Evolutionary conservation across 768 basidiomycete species (phyloP).

Genomic region (Cystofilobasidium ferigula): DNA sequence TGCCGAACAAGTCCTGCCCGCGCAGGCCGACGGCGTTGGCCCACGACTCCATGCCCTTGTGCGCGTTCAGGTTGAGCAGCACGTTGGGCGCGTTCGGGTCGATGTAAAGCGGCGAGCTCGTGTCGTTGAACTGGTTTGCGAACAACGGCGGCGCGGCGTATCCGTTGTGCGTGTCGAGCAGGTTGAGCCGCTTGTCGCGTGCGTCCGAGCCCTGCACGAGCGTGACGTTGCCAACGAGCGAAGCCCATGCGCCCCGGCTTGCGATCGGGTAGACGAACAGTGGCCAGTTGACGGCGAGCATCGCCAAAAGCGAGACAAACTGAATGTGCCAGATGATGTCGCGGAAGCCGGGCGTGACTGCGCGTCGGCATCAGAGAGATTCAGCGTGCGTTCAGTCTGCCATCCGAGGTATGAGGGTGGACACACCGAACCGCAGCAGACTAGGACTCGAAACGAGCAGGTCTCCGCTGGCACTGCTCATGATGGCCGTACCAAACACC

Average conservation of each 20-base stretch:
- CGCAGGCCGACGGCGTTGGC: constrained; percentile 72
- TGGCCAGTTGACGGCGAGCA: constrained; percentile 95
- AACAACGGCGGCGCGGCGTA: constrained; percentile 58
- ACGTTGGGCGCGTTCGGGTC: constrained; percentile 56
- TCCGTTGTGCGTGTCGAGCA: constrained; percentile 59
- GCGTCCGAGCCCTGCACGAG: constrained; percentile 46
- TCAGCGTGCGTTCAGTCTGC: neutral
- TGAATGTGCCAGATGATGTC: constrained; percentile 90
- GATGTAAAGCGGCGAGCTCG: constrained; percentile 64
- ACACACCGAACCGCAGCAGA: constrained; percentile 74
- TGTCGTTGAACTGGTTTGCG: constrained; percentile 58
- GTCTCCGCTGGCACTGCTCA: constrained; percentile 88
- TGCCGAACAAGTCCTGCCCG: constrained; percentile 68
- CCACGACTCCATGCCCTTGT: constrained; percentile 66
- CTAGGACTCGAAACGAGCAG: constrained; percentile 72
- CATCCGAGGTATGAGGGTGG: neutral
- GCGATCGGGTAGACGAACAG: constrained; percentile 68
- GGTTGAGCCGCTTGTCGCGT: constrained; percentile 54
- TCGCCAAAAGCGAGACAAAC: constrained; percentile 61
- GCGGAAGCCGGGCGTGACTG: constrained; percentile 81
- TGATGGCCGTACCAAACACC: constrained; percentile 74
- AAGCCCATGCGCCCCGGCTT: constrained; percentile 79
- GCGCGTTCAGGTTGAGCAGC: constrained; percentile 59
- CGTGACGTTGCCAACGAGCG: constrained; percentile 53
- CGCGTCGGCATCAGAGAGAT: constrained; percentile 23